Evolutionary conservation across 1,284 basidiomycete genomes (phyloP).

Genomic region (Vanrija humicola): DNA sequence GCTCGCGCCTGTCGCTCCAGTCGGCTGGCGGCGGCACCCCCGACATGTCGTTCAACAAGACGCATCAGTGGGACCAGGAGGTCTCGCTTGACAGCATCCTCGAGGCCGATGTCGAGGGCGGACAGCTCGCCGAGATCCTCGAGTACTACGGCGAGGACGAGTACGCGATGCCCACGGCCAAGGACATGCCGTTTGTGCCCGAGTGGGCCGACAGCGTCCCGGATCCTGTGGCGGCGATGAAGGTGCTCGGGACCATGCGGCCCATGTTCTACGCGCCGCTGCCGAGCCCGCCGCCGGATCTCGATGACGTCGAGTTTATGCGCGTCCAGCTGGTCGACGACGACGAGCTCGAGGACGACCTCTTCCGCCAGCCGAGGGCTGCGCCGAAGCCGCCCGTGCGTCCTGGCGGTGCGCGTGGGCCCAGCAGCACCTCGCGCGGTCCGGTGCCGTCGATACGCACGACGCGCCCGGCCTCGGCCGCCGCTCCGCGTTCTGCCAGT

Average conservation of each 20-base stretch:
- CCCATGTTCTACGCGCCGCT: constrained; percentile 1
- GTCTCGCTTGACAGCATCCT: constrained; percentile 32
- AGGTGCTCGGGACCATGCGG: constrained; percentile 6
- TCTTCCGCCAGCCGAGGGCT: not conserved
- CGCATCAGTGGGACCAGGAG: constrained; percentile 36
- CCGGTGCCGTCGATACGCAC: not conserved
- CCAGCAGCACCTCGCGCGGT: not conserved
- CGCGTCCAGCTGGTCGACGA: constrained; percentile 2
- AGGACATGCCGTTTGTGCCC: constrained; percentile 10
- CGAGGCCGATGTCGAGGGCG: constrained; percentile 20
- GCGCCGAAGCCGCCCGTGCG: not conserved
- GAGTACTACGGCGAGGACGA: constrained; percentile 13
- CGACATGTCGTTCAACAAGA: not conserved
- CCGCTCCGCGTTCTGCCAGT: not conserved
- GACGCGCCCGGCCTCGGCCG: not conserved
- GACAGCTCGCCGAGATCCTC: not conserved
- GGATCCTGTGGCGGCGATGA: constrained; percentile 12
- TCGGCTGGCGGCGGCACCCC: not conserved
- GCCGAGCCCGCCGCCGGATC: not conserved
- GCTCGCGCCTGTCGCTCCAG: constrained; percentile 2
- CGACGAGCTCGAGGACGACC: constrained; percentile 11
- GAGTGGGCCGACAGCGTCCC: constrained; percentile 13
- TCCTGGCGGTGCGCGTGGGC: not conserved
- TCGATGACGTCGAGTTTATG: constrained; percentile 1
- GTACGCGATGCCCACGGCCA: constrained; percentile 9